phyloP scores from a whole-genome alignment of 805 yeast species.

The Ogataea dorogensis region DNA sequence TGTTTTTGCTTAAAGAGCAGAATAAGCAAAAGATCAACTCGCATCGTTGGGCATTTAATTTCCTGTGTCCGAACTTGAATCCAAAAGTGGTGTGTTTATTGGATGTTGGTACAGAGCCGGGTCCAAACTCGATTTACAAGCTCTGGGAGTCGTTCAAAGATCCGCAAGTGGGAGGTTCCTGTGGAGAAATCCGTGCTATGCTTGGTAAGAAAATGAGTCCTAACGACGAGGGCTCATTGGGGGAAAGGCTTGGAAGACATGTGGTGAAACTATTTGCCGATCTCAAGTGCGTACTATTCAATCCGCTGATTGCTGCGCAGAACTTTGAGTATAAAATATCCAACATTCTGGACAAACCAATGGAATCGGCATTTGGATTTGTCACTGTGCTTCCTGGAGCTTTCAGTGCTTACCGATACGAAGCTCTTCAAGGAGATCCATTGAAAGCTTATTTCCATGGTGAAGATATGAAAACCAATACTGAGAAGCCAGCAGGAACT shows the following conservation, averaged over 20 bases:
- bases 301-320: slow-evolving; percentile 90
- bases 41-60: slow-evolving; percentile 95
- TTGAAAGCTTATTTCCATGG: slow-evolving; percentile 90
- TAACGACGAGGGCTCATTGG: slow-evolving; percentile 31
- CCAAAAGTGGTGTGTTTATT: slow-evolving; percentile 81
- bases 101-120: slow-evolving; percentile 95
- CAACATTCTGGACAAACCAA: slow-evolving; percentile 89
- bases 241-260: slow-evolving; percentile 24
- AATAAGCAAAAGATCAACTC: slow-evolving; percentile 90
- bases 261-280: slow-evolving; percentile 47
- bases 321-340: slow-evolving; percentile 96
- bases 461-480: slow-evolving; percentile 62
- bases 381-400: slow-evolving; percentile 96
- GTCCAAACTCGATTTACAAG: slow-evolving; percentile 80
- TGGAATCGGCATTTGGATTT: slow-evolving; percentile 91
- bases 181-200: slow-evolving; percentile 92
- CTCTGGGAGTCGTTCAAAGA: slow-evolving; percentile 82
- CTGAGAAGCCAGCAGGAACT: slow-evolving; percentile 71
- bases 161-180: slow-evolving; percentile 90
- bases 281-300: slow-evolving; percentile 52
- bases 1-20: slow-evolving; percentile 85
- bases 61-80: slow-evolving; percentile 75
- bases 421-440: slow-evolving; percentile 78
- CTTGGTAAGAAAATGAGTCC: slow-evolving; percentile 31
- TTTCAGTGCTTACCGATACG: slow-evolving; percentile 86